Evolutionary conservation across 1,139 yeast genomes (phyloP).

Genomic region (Magnusiomyces magnusii): DNA sequence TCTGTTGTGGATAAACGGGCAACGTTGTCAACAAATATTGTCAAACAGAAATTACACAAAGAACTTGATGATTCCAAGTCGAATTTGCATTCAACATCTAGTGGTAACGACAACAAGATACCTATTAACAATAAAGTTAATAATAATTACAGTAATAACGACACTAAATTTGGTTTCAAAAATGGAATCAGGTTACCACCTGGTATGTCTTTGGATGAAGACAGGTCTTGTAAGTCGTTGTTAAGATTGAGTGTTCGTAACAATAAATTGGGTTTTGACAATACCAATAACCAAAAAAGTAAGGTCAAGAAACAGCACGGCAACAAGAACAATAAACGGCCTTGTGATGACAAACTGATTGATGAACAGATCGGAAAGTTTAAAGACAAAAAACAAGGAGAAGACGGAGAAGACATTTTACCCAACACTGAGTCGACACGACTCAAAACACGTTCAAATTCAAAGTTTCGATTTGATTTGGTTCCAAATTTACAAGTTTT

Average conservation of each 20-base stretch:
- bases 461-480: constrained; percentile 2
- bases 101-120: neutral
- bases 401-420: neutral
- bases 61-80: too few species aligned
- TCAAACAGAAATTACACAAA: too few species aligned
- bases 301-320: neutral
- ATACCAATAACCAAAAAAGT: too few species aligned
- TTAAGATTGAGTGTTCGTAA: constrained; percentile 2
- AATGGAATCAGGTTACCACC: neutral
- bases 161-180: neutral
- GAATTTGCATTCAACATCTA: neutral
- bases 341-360: neutral
- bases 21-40: neutral
- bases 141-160: neutral
- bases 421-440: neutral
- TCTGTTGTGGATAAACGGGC: neutral
- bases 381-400: neutral
- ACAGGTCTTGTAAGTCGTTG: neutral
- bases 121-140: too few species aligned
- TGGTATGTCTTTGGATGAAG: neutral
- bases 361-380: neutral
- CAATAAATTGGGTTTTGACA: neutral
- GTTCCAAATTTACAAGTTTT: constrained; percentile 1
- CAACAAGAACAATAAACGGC: neutral
- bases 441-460: neutral